Evolutionary conservation across 768 basidiomycete species (phyloP).

Genomic region (Mycena chlorophos): DNA sequence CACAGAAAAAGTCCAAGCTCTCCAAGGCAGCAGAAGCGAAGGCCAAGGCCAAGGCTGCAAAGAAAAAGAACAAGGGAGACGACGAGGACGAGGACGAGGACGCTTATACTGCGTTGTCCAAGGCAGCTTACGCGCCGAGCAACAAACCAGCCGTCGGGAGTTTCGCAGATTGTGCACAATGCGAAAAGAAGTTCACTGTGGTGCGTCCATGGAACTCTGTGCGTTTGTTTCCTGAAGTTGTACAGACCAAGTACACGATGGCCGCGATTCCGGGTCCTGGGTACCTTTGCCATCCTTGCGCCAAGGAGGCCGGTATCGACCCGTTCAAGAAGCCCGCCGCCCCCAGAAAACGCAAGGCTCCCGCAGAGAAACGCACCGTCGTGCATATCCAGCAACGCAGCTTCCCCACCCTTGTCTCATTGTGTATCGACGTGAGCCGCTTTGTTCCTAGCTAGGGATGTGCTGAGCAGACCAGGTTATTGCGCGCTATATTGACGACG

Average conservation of each 20-base stretch:
- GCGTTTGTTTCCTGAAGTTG: conserved; percentile 1
- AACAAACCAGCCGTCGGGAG: conserved; percentile 72
- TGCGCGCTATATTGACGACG: conserved; percentile 82
- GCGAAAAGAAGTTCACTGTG: conserved; percentile 83
- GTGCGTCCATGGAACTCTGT: conserved; percentile 50
- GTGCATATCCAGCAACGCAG: conserved; percentile 68
- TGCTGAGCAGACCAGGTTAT: conserved; percentile 55
- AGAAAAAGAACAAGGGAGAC: conserved; percentile 46
- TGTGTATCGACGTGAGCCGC: conserved; percentile 74
- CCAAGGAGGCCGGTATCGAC: conserved; percentile 73
- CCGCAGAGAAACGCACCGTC: conserved; percentile 67
- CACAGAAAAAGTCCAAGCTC: conserved; percentile 57
- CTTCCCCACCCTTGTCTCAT: conserved; percentile 68
- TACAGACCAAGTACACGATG: conserved; percentile 84
- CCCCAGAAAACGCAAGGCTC: conserved; percentile 61
- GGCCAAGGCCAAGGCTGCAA: conserved; percentile 38
- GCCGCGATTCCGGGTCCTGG: conserved; percentile 70
- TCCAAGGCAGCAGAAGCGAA: conserved; percentile 49
- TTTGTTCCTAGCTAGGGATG: background rate
- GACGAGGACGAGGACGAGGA: conserved; percentile 62
- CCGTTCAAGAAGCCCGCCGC: conserved; percentile 80
- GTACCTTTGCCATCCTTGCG: conserved; percentile 83
- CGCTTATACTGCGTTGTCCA: conserved; percentile 66
- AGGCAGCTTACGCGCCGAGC: conserved; percentile 36
- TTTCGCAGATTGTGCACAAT: conserved; percentile 79